Base-by-base conservation (phyloP, 441 rosid species). In the Syzygium malaccense region DNA sequence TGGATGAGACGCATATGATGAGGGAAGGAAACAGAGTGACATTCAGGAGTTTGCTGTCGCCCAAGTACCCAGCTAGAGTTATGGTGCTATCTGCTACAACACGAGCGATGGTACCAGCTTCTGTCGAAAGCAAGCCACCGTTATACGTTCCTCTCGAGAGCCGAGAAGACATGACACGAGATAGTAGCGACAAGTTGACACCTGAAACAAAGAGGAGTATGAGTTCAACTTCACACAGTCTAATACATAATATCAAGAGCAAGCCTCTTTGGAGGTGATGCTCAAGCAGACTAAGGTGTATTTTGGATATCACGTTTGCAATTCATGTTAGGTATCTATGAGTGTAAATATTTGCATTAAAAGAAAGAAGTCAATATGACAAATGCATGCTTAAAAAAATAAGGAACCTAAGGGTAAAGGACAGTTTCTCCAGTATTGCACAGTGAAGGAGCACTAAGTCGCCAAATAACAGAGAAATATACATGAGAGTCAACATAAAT, bases 161-260 rank as follows among this genome's bases (percentile, higher is more conserved):
- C 92, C 99, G 94, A 32, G 99, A 97, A 25, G 99, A 97, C 99
- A 98, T 97, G 57, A 97, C 99, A 7, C 99, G 93, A 41, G 99
- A 98, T 15, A 98, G 95, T 86, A 98, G 94, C 4, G 99, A 95
- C 90, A 98, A 92, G 91, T 97, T 98, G 55, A 98, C 99, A 37
- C 99, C 99, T 97, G 93, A 25, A 86, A 37, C 51, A 28, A 78
- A 23, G 53, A 87, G 54, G 20, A 9, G 55, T 48, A 33, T 57
- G 87, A 32, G 53, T 25, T 51, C 45, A 58, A 58, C 54, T 58
- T 75, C 12, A 75, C 51, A 41, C 9, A 75, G 23, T 12, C 51
- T 26, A 14, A 60, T 60, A 60, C 66, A 28, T 60, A 60, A 28
- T 13, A 60, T 3, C 66, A 60, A 37, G n/a, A 75, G 51, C 83